Base-by-base conservation (phyloP, 2,329 filamentous ascomycete genomes). In the Calonectria leucothoes region DNA sequence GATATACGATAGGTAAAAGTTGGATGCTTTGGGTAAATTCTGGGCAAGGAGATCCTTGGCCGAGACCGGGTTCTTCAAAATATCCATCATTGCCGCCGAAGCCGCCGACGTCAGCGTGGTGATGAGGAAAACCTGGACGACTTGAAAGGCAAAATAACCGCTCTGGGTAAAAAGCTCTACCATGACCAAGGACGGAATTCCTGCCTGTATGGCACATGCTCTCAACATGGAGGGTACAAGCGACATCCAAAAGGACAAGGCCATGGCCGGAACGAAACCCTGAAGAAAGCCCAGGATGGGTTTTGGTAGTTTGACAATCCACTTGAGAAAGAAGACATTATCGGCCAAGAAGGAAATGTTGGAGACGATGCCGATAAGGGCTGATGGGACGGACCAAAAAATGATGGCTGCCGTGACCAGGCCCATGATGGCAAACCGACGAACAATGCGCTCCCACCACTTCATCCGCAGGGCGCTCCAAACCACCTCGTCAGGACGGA, bases 1-100 rank as follows among this genome's bases (percentile, higher is more conserved):
- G 77, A 99, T 97, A 86, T 98, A 99, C 0, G 85, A 95, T 25
- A 98, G 93, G 84, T 98, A 99, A 82, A 98, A 97, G 85, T 98
- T 98, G 74, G 95, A 96, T 0, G 95, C 93, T 70, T 91, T 93
- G 23, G 97, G 97, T 7, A 99, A 88, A 72, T 94, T 93, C 20
- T 88, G 81, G 0, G 95, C 93, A 5, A 98, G 88, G 48, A 97
- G 85, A 0, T 82, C 85, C 0, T 95, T 91, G 8, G 92, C 90
- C 0, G 85, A 85, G 3, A 86, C 82, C 0, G 95, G 95, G 5
- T 95, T 79, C 0, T 91, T 48, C 17, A 92, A 86, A 61, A 97
- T 92, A 25, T 91, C 79, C 29, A 89, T 85, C 2, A 92, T 88
- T 0, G 94, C 91, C 8, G 93, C 90, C 4, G 95, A 91, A 12